These are phyloP conservation scores for Ophiostoma ulmi DNA, from an alignment of 2,329 filamentous ascomycete genomes.

Conservation along the genomic window DNA sequence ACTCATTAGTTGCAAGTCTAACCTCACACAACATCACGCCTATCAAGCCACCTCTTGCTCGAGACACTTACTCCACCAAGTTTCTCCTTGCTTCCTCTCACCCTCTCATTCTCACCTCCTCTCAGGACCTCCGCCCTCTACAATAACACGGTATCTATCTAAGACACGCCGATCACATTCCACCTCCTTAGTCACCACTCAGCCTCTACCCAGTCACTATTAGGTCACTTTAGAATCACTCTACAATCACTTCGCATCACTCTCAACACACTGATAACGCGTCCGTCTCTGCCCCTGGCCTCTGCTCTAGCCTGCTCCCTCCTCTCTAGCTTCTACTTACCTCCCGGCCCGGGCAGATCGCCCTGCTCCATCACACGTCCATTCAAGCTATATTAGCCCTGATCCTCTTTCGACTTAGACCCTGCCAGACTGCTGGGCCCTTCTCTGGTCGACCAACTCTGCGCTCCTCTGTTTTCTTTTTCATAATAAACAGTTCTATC, in stretches of 20 bases:
- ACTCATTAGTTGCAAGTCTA: not conserved
- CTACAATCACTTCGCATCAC: not conserved
- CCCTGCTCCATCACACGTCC: not conserved
- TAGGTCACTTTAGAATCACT: no score
- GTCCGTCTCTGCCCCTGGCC: slow-evolving; percentile 2
- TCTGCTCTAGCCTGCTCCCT: not conserved
- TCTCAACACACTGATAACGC: not conserved
- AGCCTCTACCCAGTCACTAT: not conserved
- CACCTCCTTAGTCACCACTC: not conserved
- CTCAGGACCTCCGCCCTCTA: not conserved
- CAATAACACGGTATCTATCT: not conserved
- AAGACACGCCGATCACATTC: slow-evolving; percentile 11
- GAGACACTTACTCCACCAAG: not conserved
- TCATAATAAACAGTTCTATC: not conserved
- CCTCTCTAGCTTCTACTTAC: not conserved
- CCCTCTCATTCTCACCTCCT: not conserved
- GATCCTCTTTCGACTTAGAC: not conserved
- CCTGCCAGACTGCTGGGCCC: not conserved
- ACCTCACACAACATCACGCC: not conserved
- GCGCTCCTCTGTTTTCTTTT: not conserved
- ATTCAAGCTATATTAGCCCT: slow-evolving; percentile 1
- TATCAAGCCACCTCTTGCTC: not conserved
- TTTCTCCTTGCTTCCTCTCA: not conserved
- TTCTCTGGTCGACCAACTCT: not conserved
- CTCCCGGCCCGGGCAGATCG: slow-evolving; percentile 10